phyloP scores from a whole-genome alignment of 306 rosid genomes.

The Gynostemma pentaphyllum region DNA sequence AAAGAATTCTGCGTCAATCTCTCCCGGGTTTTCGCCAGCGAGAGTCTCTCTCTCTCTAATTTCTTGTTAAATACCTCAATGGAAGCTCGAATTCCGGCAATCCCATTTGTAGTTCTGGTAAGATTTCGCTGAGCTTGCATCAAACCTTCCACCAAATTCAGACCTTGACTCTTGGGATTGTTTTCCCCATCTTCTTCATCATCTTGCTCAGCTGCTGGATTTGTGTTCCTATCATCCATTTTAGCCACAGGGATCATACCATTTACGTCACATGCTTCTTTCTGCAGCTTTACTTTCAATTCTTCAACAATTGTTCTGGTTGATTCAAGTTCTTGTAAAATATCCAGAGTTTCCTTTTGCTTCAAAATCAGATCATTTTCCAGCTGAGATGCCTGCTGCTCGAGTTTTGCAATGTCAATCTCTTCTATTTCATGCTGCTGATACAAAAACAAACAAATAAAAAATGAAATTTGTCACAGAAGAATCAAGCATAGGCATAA shows the following conservation, averaged over 20 bases:
- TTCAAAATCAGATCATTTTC: slow-evolving; percentile 39
- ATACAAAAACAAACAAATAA: neutral
- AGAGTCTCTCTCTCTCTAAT: slow-evolving; percentile 54
- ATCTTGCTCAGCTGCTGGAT: slow-evolving; percentile 14
- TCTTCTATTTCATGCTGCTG: slow-evolving; percentile 26
- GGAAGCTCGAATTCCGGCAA: slow-evolving; percentile 65
- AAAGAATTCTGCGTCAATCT: slow-evolving; percentile 52
- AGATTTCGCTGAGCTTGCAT: slow-evolving; percentile 72
- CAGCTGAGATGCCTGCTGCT: slow-evolving; percentile 31
- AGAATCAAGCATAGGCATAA: neutral
- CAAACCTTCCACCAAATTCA: slow-evolving; percentile 40
- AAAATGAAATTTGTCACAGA: neutral
- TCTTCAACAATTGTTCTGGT: slow-evolving; percentile 34
- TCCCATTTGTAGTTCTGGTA: slow-evolving; percentile 56
- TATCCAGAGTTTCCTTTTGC: slow-evolving; percentile 42
- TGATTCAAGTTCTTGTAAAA: slow-evolving; percentile 34
- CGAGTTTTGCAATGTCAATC: slow-evolving; percentile 20
- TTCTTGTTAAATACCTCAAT: slow-evolving; percentile 59
- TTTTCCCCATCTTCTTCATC: slow-evolving; percentile 46
- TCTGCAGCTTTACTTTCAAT: slow-evolving; percentile 28
- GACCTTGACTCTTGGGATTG: slow-evolving; percentile 13
- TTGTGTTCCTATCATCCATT: slow-evolving; percentile 2
- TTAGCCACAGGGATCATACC: slow-evolving; percentile 9
- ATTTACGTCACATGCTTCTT: slow-evolving; percentile 23
- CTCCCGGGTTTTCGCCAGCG: slow-evolving; percentile 66